Evolutionary conservation across 768 basidiomycete genomes (phyloP), one percentile per base, ranked within the genome.

Genomic region (Termitomyces heimii): DNA sequence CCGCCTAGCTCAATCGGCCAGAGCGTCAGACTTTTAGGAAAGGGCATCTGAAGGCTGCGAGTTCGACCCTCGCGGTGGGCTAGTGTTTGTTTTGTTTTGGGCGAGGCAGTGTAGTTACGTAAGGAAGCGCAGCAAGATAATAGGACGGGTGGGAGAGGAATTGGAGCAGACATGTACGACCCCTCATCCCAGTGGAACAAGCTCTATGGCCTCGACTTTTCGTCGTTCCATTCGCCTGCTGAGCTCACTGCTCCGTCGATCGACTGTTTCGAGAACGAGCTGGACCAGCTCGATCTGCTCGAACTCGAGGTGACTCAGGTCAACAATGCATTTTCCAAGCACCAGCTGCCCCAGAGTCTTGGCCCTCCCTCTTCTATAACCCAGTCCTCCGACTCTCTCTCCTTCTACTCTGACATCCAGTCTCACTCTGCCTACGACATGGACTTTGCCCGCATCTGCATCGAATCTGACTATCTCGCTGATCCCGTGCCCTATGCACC

Each of bases 261-360:
- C 60, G 89, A 92, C 77, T 78, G 84, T 61, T 92, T 93, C 75
- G 91, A 92, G 69, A 81, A 81, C 52, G 91, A 93, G 73, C 81
- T 93, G 66, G 90, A 91, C 73, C 82, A 89, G 65, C 82, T 82
- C 64, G 83, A 84, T 68, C 78, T 83, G 66, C 76, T 83, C 55
- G 82, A 85, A 68, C 77, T 84, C 60, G 75, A 84, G 62, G 80
- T 82, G 64, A 82, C 88, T 60, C 82, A 83, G 69, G 79, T 78
- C 62, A 82, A 80, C 73, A 82, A 83, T 72, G 76, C 83, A 56
- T 88, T 85, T 75, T 76, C 79, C 63, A 80, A 80, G 62, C 82
- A 82, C 65, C 8, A n/a, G 8, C 39, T 40, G 81, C 82, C 50
- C 80, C 84, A n/a, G 65, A 82, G 79, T 66, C 79, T 79, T 70